Evolutionary conservation across 2,329 filamentous ascomycete genomes (phyloP), one percentile per base, ranked within the genome.

Genomic region (Falciphora oryzae): DNA sequence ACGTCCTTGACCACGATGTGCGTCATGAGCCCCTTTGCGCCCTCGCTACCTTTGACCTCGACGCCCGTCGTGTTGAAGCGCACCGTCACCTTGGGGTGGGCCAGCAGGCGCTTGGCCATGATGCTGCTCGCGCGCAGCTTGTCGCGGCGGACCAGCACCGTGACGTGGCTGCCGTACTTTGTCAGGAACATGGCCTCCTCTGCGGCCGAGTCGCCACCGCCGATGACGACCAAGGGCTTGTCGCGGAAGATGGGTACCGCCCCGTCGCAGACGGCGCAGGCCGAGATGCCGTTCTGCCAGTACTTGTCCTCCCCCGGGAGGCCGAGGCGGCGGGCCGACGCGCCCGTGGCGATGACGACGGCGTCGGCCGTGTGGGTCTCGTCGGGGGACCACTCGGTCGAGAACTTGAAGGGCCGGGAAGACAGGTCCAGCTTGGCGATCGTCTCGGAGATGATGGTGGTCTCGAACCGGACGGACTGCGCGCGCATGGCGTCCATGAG

Each of bases 111-210:
- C 72, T 90, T 90, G 59, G 93, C 93, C 90, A 99, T 99, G 72
- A 94, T 91, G 80, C 89, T 92, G 79, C 88, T 92, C 59, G 95
- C 95, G 66, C 95, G 87, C 69, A 99, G 85, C 75, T 89, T 86
- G 75, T 96, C 93, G 72, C 86, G 89, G 69, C 95, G 88, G 65
- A 99, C 96, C 50, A 99, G 85, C 7, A 99, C 95, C 27, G 91
- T 96, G 67, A 99, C 94, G 76, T 95, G 92, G 79, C 89, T 92
- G 68, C 90, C 95, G 81, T 98, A 99, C 84, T 98, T 99, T 67
- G 95, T 97, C 71, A 99, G 81, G 82, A 97, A 99, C 71, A 97
- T 89, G 65, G 93, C 93, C 85, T 99, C 95, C 80, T 99, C 96
- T 32, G 96, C 95, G 25, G 95, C 95, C 22, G 92, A 96, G 80